Base-by-base conservation (phyloP, 768 basidiomycete species). In the Boletus coccyginus region DNA sequence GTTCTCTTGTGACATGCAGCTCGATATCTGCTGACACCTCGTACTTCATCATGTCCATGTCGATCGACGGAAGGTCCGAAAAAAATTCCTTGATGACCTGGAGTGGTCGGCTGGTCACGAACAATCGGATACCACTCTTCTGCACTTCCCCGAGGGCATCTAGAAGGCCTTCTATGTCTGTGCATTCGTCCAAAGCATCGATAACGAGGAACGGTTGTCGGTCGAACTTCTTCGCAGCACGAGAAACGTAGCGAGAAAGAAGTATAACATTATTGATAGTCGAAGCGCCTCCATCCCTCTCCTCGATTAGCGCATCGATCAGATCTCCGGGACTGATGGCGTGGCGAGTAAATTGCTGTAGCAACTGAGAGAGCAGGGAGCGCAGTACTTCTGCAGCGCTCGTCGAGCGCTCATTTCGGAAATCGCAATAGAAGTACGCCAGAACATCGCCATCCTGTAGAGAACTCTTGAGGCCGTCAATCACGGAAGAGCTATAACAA, bases 391-490 rank as follows among this genome's bases (percentile, higher is more conserved):
- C 56, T 9, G 41, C 16, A 2, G 53, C 41, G 21, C 19, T 53
- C 29, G 43, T 64, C 1, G 56, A 49, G 17, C 46, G 51, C 21
- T 59, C 56, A 1, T 31, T 50, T 21, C 57, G 61, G 11, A 66
- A 69, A 44, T 66, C 54, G 3, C 64, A 66, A 7, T 69, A 66
- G 16, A 66, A 63, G n/a, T 48, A 61, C 5, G 17, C 31, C 12
- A 66, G 21, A 1, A 48, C 7, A 9, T 61, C 52, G 11, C 33
- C 55, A 13, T 54, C 54, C 2, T 38, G 12, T 5, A 50, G 31
- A 0, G 32, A 19, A 5, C 5, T 17, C 9, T 29, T 38, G 17
- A 60, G 43, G 35, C 21, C 12, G 0, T 61, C 48, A 17, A 67
- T 65, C 16, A 65, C 57, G 3, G 46, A 62, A 27, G 67, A 41